Evolutionary conservation across 164 flowering plant genomes (phyloP), one percentile per base, ranked within the genome.

Genomic region (Tinospora cordifolia): DNA sequence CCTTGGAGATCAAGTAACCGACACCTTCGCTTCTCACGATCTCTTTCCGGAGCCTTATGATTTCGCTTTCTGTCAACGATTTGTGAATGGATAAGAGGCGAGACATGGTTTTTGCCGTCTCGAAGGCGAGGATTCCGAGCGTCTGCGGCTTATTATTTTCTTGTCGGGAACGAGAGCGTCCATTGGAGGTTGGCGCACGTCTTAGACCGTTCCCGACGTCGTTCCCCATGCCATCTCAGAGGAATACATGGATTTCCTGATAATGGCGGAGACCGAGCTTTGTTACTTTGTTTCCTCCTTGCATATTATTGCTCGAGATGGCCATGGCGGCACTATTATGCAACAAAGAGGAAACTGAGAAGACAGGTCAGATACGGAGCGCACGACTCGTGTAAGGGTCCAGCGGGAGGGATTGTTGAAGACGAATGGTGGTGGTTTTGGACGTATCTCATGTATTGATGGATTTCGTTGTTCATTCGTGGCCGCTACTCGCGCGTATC

Each of bases 101-200:
- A 5, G 96, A 83, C 91, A 93, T 88, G 74, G 80, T 75, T 47
- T 81, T 87, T 19, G 96, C 97, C 0, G 87, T 71, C 78, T 93
- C 97, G 75, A 91, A 90, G 1, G 90, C 78, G 21, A 93, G 88
- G 27, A 93, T 91, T 0, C 87, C 89, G 10, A 91, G 80, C 0
- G 68, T 78, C 3, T 24, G 71, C 7, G 49, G 58, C 54, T 65
- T 75, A 0, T 75, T 30, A 30, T 30, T 65, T 6, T 71, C 68
- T 6, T 71, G 66, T 11, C 76, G 70, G 21, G 49, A 58, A 11
- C 12, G 2, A 30, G 63, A 46, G 24, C 36, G 19, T 9, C 30
- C 13, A 2, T 67, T 72, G 21, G 58, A 25, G 25, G 34, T 41
- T 41, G 75, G 64, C 15, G 75, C 40, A 27, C 70, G 72, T 30